Evolutionary conservation across 1,284 basidiomycete species (phyloP), one percentile per base, ranked within the genome.

Genomic region (Ganoderma sinense): DNA sequence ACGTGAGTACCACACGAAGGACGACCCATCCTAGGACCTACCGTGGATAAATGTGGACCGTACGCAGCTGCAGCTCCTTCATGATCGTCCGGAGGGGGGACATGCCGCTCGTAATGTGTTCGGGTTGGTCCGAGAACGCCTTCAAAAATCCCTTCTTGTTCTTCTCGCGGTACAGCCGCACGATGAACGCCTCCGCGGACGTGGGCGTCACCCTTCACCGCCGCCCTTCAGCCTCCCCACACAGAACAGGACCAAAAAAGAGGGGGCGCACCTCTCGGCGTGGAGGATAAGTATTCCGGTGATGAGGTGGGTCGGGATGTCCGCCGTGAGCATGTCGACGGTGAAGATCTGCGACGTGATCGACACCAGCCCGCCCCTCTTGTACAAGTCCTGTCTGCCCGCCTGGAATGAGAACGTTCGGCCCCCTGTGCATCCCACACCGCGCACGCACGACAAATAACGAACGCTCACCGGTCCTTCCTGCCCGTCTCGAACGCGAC

Each of bases 121-220:
- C 97, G 0, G 97, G 96, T 75, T 98, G 93, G 79, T 99, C 97
- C 0, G 96, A 96, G 78, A 99, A 99, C 0, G 97, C 98, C 81
- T 99, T 99, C 71, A 98, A 83, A 80, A 99, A 99, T 1, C 97
- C 97, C 4, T 85, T 87, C 80, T 88, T 83, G 80, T 98, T 98
- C 81, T 92, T 90, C 78, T 97, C 92, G 56, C 97, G 88, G 78
- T 93, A 97, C n/a, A 98, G 83, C 6, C 96, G 89, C 60, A 97
- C 91, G 53, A 97, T 95, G 81, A 98, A 98, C 0, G 96, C 95
- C 78, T 97, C 97, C 39, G 93, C 84, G 29, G 92, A 94, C 2
- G 95, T 87, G 0, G 95, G 89, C 0, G 94, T 94, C 8, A 98
- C 94, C 76, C 95, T 97, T 64, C 14, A 16, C 5, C 26, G 16